Evolutionary conservation across 176 grass and related monocot genomes (phyloP).

Genomic region (Aegilops sharonensis): DNA sequence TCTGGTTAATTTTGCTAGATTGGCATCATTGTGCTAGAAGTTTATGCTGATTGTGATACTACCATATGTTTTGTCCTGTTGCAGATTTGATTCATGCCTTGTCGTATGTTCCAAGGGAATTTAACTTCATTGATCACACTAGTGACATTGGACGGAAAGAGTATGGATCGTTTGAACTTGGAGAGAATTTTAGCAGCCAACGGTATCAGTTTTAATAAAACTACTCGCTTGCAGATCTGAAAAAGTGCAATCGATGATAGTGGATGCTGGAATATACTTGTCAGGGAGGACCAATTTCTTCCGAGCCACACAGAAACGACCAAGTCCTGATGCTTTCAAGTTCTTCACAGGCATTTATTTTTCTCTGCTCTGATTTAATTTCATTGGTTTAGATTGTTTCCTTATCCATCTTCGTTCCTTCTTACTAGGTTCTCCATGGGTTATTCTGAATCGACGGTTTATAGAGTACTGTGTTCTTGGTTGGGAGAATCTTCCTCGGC

Average conservation of each 20-base stretch:
- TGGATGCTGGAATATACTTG: constrained; percentile 96
- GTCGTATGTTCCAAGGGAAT: constrained; percentile 59
- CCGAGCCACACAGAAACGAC: constrained; percentile 70
- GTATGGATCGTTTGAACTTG: constrained; percentile 46
- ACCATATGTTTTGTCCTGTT: constrained; percentile 1
- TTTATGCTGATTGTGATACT: not conserved
- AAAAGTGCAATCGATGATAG: constrained; percentile 87
- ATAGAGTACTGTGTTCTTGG: constrained; percentile 84
- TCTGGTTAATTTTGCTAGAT: constrained; percentile 3
- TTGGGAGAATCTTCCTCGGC: constrained; percentile 85
- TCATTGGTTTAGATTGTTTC: constrained; percentile 3
- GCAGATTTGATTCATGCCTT: constrained; percentile 75
- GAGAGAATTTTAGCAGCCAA: not conserved
- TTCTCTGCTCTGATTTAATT: constrained; percentile 30
- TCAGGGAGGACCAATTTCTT: constrained; percentile 80
- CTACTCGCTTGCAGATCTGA: constrained; percentile 51
- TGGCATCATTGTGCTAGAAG: not conserved
- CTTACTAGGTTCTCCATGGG: constrained; percentile 70
- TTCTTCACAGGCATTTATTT: constrained; percentile 83
- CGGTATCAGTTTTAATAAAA: constrained; percentile 28
- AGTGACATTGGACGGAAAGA: constrained; percentile 70
- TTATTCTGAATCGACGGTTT: constrained; percentile 70
- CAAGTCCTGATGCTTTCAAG: constrained; percentile 80
- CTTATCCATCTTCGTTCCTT: constrained; percentile 25
- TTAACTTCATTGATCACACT: constrained; percentile 85